These are phyloP conservation scores for Coemansia sp. DNA, from an alignment of 192 early-diverging fungal species.

Conservation along the genomic window DNA sequence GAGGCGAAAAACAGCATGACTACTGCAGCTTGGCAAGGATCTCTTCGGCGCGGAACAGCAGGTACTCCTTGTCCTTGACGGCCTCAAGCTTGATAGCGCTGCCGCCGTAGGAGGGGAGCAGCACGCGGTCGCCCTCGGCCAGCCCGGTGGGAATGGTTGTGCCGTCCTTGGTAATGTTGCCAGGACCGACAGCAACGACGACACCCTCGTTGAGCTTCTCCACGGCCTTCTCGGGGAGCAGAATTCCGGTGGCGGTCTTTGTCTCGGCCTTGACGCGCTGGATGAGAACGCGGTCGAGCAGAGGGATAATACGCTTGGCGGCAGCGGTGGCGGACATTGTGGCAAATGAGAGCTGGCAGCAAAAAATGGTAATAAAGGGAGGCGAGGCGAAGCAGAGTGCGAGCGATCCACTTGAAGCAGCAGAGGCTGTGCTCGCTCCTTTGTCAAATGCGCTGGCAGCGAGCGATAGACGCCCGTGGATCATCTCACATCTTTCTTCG, in stretches of 20 bases:
- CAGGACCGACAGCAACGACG: constrained; percentile 92
- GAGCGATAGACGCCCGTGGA: too few relatives aligned
- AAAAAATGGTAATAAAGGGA: not conserved
- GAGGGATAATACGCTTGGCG: constrained; percentile 87
- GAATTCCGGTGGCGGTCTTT: constrained; percentile 91
- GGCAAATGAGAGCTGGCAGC: not conserved
- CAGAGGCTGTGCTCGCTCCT: too few relatives aligned
- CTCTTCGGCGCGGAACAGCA: constrained; percentile 89
- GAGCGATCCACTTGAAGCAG: too few relatives aligned
- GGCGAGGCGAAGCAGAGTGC: not conserved
- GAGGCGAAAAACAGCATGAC: not conserved
- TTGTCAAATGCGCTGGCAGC: too few relatives aligned
- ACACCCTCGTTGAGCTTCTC: constrained; percentile 94
- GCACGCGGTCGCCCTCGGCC: constrained; percentile 88
- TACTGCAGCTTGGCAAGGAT: constrained; percentile 87
- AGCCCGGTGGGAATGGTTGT: constrained; percentile 74
- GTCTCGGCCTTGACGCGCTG: constrained; percentile 89
- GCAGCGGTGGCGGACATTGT: constrained; percentile 13
- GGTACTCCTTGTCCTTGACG: constrained; percentile 72
- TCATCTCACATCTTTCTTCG: too few relatives aligned
- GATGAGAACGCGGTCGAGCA: constrained; percentile 96
- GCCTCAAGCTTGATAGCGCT: constrained; percentile 82
- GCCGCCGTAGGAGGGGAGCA: constrained; percentile 95
- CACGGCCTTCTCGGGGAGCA: constrained; percentile 98
- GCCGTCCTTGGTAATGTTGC: constrained; percentile 81